A percentile compares a stretch with the other conserved stretches of the same genome.
Evolutionary conservation across 352 stramenopile species (phyloP).

Genomic region (Phytophthora fragariaefolia): DNA sequence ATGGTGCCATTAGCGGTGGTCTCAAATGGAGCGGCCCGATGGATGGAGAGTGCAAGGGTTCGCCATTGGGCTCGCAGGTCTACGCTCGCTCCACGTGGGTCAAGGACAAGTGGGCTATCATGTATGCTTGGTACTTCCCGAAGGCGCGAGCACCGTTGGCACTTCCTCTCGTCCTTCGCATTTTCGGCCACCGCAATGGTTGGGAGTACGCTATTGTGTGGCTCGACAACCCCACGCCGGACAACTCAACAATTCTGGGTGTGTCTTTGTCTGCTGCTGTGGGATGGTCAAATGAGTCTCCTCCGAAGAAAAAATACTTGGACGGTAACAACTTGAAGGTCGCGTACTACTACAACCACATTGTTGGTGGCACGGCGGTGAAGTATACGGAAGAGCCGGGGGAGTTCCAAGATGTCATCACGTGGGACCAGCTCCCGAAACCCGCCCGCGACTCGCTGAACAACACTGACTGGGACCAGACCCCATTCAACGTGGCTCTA

Average conservation of each 20-base stretch:
- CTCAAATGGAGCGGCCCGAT: conserved; percentile 37
- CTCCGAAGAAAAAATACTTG: conserved; percentile 21
- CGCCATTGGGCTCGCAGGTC: conserved; percentile 25
- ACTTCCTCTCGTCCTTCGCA: background rate
- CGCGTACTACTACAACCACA: conserved; percentile 38
- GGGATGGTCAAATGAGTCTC: conserved; percentile 30
- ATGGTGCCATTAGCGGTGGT: conserved; percentile 36
- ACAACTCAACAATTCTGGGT: conserved; percentile 28
- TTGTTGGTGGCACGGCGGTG: conserved; percentile 19
- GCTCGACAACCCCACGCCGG: conserved; percentile 29
- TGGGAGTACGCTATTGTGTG: conserved; percentile 54
- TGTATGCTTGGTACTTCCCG: conserved; percentile 47
- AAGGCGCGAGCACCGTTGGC: conserved; percentile 33
- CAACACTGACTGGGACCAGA: conserved; percentile 34
- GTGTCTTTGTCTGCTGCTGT: conserved; percentile 27
- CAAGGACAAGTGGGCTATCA: conserved; percentile 22
- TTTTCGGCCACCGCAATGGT: conserved; percentile 43
- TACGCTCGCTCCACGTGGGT: conserved; percentile 29
- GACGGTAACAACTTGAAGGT: conserved; percentile 34
- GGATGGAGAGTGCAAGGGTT: conserved; percentile 19
- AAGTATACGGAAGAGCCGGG: conserved; percentile 30
- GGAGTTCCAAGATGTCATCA: conserved; percentile 23
- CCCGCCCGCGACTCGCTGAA: conserved; percentile 25
- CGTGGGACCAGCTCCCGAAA: conserved; percentile 33
- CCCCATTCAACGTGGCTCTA: conserved; percentile 19